Evolutionary conservation across 2,329 filamentous ascomycete species (phyloP), one percentile per base, ranked within the genome.

Genomic region (Aphanoascus verrucosus): DNA sequence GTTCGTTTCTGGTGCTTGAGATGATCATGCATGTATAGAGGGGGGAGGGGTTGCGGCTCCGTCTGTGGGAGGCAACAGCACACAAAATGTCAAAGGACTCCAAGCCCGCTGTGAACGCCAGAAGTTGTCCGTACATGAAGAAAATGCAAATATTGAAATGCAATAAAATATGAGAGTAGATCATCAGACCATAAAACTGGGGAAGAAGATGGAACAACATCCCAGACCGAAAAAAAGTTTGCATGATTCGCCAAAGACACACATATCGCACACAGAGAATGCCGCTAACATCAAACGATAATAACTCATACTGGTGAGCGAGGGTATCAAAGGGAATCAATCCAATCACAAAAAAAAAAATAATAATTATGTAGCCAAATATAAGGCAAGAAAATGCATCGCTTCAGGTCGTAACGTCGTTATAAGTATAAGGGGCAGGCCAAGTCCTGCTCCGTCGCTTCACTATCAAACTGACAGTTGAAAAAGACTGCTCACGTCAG

Each of bases 401-500:
- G 23, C 23, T 28, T 28, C 23, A 28, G 7, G 9, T 37, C 35
- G 35, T 37, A 37, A 37, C n/a, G 3, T 37, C 35, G 12, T 37
- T n/a, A n/a, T n/a, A 37, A 37, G 9, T 11, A 37, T 3, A 12
- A 3, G n/a, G 5, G 2, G 12, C 9, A 37, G 35, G n/a, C 3
- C n/a, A n/a, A 4, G 12, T 35, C 23, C 23, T 28, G 23, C 23
- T 28, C 23, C 23, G 23, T 19, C 40, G 3, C 40, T 35, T 9
- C 14, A 32, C 14, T 19, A n/a, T 5, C 14, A 34, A 34, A 14
- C n/a, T 3, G 31, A 11, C 23, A 34, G 11, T 32, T n/a, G 35
- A 28, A 52, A 52, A 12, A 52, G 50, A n/a, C 40, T 42, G 40
- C 31, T 52, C 12, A 52, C 15, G 14, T 52, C 50, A 17, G 42